phyloP scores from a whole-genome alignment of 768 basidiomycete species.

The Scleroderma bovista region DNA sequence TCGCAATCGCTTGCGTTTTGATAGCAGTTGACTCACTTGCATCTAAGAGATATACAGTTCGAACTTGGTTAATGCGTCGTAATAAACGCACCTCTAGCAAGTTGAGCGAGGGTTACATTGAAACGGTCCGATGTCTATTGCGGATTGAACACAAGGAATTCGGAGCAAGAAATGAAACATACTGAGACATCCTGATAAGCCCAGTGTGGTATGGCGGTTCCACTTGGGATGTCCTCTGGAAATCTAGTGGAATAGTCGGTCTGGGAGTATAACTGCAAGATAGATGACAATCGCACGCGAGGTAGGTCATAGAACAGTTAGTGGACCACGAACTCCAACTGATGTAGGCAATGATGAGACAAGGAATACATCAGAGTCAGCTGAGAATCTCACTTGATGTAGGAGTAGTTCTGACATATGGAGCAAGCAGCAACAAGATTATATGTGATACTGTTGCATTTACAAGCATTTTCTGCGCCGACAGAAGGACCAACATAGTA shows the following conservation, averaged over 20 bases:
- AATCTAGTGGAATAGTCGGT: conserved; percentile 30
- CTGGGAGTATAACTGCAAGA: not conserved
- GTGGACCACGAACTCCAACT: conserved; percentile 49
- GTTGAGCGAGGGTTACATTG: conserved; percentile 34
- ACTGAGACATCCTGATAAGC: conserved; percentile 53
- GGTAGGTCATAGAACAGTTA: conserved; percentile 40
- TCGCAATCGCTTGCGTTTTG: conserved; percentile 23
- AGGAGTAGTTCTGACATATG: conserved; percentile 44
- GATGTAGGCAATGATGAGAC: conserved; percentile 3
- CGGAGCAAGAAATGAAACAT: conserved; percentile 12
- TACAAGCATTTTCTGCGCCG: conserved; percentile 31
- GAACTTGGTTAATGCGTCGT: not conserved
- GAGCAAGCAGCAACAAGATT: conserved; percentile 53
- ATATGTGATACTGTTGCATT: conserved; percentile 54
- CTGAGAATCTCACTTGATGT: conserved; percentile 25
- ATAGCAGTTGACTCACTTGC: conserved; percentile 40
- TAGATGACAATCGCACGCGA: conserved; percentile 15
- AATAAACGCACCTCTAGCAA: conserved; percentile 19
- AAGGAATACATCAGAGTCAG: not conserved
- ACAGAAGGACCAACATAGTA: conserved; percentile 30
- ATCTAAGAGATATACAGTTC: conserved; percentile 19
- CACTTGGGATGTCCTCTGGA: conserved; percentile 41
- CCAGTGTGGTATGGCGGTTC: conserved; percentile 53
- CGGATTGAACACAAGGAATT: conserved; percentile 2
- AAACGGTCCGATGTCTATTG: conserved; percentile 33